Base-by-base conservation (phyloP, 805 yeast species). In the Candida argentea region DNA sequence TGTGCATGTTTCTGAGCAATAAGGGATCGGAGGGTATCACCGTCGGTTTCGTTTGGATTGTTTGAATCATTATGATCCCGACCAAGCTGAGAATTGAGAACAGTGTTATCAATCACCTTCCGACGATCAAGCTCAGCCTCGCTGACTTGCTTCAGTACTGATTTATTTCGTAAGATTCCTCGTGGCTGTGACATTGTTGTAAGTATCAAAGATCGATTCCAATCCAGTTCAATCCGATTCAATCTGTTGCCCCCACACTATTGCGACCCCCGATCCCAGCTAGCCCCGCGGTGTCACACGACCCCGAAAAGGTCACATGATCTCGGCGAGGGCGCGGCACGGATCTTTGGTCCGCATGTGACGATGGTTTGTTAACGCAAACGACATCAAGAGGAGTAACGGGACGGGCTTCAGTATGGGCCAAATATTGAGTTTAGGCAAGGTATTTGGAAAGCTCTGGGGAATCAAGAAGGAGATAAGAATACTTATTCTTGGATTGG, bases 391-490 rank as follows among this genome's bases (percentile, higher is more conserved):
- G 22, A 25, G 14, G 15, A 22, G 22, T 22, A 25, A 25, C 20
- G 10, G 9, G 20, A 15, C 25, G 7, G 11, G n/a, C n/a, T n/a
- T n/a, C n/a, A n/a, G n/a, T 27, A 81, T 81, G 93, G 97, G 98
- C 17, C 91, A 84, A 61, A 71, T 78, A 20, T 81, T 91, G 58
- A 85, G 95, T 51, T 61, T 61, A 40, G 43, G 59, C 25, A 75
- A 79, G 34, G 73, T 91, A 46, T 86, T 91, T 49, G 76, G 85
- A 30, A 72, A 73, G 43, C 65, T 89, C 28, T 89, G 96, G 95
- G 91, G 93, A 13, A 71, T 78, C 27, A 78, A 78, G 46, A 84
- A 84, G 52, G 96, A 87, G 57, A 78, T 87, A 46, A 70, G 96
- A 45, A 86, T 87, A 29, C 70, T 87, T 32, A 89, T 87, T 36